Base-by-base conservation (phyloP, 2,329 filamentous ascomycete species). In the Thelonectria blattea region DNA sequence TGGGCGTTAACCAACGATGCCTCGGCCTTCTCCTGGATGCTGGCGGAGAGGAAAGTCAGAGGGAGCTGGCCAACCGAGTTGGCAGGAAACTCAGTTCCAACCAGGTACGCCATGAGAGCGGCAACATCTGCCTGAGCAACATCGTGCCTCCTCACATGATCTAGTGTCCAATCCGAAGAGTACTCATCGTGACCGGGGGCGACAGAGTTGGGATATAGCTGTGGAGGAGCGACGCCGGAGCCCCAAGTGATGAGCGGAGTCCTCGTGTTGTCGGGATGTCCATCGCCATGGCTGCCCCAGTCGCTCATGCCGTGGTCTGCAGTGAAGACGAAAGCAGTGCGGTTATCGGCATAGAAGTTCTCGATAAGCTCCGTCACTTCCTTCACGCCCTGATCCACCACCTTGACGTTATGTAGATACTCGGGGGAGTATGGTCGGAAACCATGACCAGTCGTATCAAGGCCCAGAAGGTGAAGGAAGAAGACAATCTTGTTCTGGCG, bases 291-390 rank as follows among this genome's bases (percentile, higher is more conserved):
- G 69, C 93, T 98, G n/a, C 96, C 95, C 89, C 91, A 97, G 76
- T 99, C 95, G 72, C 92, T 98, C 95, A 99, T 99, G 17, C 95
- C 95, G 75, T 99, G 95, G 72, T 99, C 95, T 8, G 95, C 95
- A 1, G 96, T 99, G 73, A 99, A 99, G 15, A 99, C 87, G 74
- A 94, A 99, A 0, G 96, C 92, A 0, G 95, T 98, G 75, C 95
- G 89, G 56, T 86, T 90, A 68, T 93, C 89, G 5, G 79, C 83
- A 71, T 97, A 99, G 73, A 98, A 99, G 12, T 90, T 85, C 37
- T 96, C 87, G 51, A 97, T 88, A 55, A 97, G 74, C 64, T 90
- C 83, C 0, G 90, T 89, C 51, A 97, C 90, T 76, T 97, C 91
- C 75, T 91, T 83, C 1, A 99, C 91, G 2, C 95, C 95, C 68